Conservation (phyloP, 139 green algal species). For the Chlorella sp. region DNA sequence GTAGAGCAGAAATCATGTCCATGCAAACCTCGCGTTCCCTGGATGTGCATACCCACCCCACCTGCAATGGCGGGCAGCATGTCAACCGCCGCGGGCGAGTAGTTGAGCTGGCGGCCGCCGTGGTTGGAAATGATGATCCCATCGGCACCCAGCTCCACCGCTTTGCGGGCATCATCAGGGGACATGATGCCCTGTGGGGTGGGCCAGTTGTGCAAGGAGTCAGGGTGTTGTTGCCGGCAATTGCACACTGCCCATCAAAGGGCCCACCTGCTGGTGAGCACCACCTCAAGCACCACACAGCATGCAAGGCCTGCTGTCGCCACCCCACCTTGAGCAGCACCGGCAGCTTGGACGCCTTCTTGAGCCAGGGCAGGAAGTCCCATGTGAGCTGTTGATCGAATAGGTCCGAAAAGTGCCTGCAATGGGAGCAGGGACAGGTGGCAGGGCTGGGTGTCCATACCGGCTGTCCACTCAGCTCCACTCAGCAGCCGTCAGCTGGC, state of each 20-base stretch:
- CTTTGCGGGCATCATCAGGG: slow-evolving; percentile 76
- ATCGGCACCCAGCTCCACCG: slow-evolving; percentile 76
- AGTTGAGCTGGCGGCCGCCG: slow-evolving; percentile 93
- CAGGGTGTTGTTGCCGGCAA: neutral
- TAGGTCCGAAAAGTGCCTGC: slow-evolving; percentile 46
- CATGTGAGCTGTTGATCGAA: slow-evolving; percentile 76
- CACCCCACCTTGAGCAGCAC: slow-evolving; percentile 84
- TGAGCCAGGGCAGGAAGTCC: slow-evolving; percentile 84
- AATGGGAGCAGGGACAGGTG: neutral
- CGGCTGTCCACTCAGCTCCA: too few species aligned
- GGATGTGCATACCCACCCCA: too few species aligned
- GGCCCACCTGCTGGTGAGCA: neutral
- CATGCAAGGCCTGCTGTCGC: too few species aligned
- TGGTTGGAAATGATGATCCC: slow-evolving; percentile 89
- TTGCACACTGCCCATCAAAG: neutral
- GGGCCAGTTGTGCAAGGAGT: too few species aligned
- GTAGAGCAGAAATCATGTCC: too few species aligned
- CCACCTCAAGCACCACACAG: too few species aligned
- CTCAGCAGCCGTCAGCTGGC: too few species aligned
- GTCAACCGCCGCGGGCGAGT: slow-evolving; percentile 76
- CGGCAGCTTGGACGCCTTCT: slow-evolving; percentile 75
- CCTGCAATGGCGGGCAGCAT: slow-evolving; percentile 74
- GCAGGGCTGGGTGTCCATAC: too few species aligned
- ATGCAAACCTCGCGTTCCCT: too few species aligned
- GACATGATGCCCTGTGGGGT: slow-evolving; percentile 80